These are phyloP conservation scores for Gentiana dahurica DNA, from an alignment of 257 asterid genomes.

Conservation along the genomic window DNA sequence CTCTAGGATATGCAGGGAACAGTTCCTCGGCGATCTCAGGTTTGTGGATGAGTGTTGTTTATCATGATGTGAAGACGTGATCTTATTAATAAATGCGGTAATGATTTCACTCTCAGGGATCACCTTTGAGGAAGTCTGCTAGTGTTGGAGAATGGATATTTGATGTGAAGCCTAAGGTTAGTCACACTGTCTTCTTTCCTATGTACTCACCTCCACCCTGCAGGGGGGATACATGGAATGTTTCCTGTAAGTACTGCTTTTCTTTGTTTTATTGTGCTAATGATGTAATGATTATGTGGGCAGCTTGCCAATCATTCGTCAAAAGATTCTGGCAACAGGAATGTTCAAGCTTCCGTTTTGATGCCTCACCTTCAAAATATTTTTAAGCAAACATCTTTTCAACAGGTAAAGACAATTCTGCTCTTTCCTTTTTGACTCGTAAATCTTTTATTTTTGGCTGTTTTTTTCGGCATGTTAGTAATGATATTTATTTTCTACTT, in stretches of 20 bases:
- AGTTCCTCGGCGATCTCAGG: constrained; percentile 68
- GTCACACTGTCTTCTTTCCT: constrained; percentile 16
- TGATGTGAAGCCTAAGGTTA: constrained; percentile 70
- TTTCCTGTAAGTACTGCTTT: background rate
- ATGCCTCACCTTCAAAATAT: constrained; percentile 97
- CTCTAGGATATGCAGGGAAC: constrained; percentile 80
- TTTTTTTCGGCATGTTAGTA: constrained; percentile 1
- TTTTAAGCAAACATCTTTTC: constrained; percentile 87
- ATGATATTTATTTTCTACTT: background rate
- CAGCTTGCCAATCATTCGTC: constrained; percentile 61
- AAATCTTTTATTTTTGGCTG: background rate
- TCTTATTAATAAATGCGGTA: constrained; percentile 13
- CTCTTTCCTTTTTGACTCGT: background rate
- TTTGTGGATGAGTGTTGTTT: constrained; percentile 20
- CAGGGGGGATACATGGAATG: too few relatives aligned
- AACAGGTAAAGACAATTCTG: constrained; percentile 46
- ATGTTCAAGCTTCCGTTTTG: constrained; percentile 62
- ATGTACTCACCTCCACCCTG: too few relatives aligned
- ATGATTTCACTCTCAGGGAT: constrained; percentile 51
- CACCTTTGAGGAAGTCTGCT: constrained; percentile 87
- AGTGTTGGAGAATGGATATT: constrained; percentile 88
- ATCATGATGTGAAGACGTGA: constrained; percentile 15
- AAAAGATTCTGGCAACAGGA: constrained; percentile 50
- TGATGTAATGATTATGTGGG: constrained; percentile 14
- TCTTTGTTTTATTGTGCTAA: background rate